Evolutionary conservation across 352 stramenopile genomes (phyloP).

Genomic region (Pythium folliculosum): DNA sequence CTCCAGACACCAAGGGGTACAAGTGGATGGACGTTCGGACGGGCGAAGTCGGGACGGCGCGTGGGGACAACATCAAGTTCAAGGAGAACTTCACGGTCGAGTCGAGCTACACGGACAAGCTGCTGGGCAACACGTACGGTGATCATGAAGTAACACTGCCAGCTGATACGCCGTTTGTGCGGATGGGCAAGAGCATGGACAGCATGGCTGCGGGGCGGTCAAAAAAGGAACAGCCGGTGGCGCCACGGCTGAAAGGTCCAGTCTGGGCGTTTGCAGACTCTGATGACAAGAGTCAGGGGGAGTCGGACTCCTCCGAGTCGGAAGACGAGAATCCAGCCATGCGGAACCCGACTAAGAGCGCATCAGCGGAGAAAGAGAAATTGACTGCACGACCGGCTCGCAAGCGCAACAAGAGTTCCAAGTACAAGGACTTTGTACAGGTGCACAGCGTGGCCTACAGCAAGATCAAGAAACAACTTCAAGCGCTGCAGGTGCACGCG

Average conservation of each 20-base stretch:
- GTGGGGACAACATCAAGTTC: conserved; percentile 6
- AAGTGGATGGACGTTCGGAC: conserved; percentile 7
- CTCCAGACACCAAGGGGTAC: conserved; percentile 19
- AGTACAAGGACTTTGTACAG: not conserved
- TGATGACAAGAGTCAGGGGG: not conserved
- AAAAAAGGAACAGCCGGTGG: not conserved
- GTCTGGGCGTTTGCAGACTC: not conserved
- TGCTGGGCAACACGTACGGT: not conserved
- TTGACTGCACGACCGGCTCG: not conserved
- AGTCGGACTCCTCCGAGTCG: not conserved
- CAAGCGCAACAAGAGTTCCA: not conserved
- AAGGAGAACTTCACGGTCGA: not conserved
- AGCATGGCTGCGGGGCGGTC: not conserved
- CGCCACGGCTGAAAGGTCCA: not conserved
- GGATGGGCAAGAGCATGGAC: not conserved
- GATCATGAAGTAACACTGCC: not conserved
- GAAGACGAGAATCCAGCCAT: not conserved
- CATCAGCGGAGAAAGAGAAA: not conserved
- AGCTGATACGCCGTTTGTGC: not conserved
- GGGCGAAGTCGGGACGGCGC: not conserved
- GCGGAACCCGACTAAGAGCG: not conserved
- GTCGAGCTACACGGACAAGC: not conserved
- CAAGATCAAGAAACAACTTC: not conserved
- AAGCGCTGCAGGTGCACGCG: not conserved
- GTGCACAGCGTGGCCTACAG: not conserved